A percentile compares a stretch with the other conserved stretches of the same genome.
These are phyloP conservation scores for Coniochaeta sp. DNA, from an alignment of 2,329 filamentous ascomycete genomes.

Conservation along the genomic window DNA sequence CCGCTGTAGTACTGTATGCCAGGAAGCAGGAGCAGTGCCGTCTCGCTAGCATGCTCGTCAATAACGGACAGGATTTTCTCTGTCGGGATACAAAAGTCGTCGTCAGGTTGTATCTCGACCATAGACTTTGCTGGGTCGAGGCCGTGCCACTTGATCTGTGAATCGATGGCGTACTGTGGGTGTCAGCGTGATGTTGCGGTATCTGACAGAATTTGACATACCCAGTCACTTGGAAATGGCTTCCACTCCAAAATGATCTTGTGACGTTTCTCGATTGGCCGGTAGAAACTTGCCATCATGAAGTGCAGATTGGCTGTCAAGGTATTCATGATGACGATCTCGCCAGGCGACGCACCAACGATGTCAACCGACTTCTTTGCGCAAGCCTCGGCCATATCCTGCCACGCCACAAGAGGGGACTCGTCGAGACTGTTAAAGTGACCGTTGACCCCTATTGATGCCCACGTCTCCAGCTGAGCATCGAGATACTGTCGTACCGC, in stretches of 20 bases:
- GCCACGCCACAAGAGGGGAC: slow-evolving; percentile 63
- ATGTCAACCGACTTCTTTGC: slow-evolving; percentile 62
- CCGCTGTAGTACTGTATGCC: slow-evolving; percentile 91
- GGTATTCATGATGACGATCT: slow-evolving; percentile 85
- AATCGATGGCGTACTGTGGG: slow-evolving; percentile 69
- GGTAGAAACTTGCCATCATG: slow-evolving; percentile 78
- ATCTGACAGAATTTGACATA: slow-evolving; percentile 13
- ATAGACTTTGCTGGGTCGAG: slow-evolving; percentile 60
- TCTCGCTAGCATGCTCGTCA: slow-evolving; percentile 62
- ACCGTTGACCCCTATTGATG: slow-evolving; percentile 73
- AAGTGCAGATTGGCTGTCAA: slow-evolving; percentile 76
- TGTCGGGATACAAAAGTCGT: slow-evolving; percentile 55
- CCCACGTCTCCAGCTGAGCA: slow-evolving; percentile 75
- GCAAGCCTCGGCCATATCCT: slow-evolving; percentile 71
- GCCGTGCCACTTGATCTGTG: slow-evolving; percentile 67
- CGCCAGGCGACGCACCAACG: slow-evolving; percentile 63
- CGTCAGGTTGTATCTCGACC: slow-evolving; percentile 62
- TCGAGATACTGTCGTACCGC: slow-evolving; percentile 57
- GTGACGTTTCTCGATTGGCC: slow-evolving; percentile 53
- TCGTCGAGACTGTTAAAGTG: slow-evolving; percentile 67
- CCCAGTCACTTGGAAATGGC: slow-evolving; percentile 81
- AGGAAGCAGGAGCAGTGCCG: slow-evolving; percentile 72
- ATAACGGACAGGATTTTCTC: slow-evolving; percentile 66
- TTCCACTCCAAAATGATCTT: slow-evolving; percentile 88
- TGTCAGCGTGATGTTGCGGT: neutral